A percentile compares a stretch with the other conserved stretches of the same genome.
Evolutionary conservation across 495 filamentous ascomycete genomes (phyloP).

Genomic region (Aspergillus ostianus): DNA sequence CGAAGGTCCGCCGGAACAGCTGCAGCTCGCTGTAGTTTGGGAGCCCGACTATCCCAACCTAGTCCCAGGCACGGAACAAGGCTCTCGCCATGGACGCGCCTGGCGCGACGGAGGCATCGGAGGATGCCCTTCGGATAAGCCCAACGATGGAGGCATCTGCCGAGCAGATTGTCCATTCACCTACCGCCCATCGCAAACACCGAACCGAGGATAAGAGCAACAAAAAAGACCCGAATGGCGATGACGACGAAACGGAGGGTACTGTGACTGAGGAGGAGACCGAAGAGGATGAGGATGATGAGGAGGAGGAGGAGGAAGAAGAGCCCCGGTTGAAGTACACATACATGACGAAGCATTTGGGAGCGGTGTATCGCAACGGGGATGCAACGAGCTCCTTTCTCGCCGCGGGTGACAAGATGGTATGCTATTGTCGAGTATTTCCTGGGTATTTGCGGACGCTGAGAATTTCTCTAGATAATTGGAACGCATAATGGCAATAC

Average conservation of each 20-base stretch:
- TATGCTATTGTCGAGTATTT: conserved; percentile 34
- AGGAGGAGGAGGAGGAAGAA: conserved; percentile 92
- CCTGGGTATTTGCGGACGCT: conserved; percentile 11
- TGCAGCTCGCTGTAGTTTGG: neutral
- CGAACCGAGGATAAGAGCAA: conserved; percentile 20
- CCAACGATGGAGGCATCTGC: conserved; percentile 20
- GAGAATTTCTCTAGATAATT: conserved; percentile 60
- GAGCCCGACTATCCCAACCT: neutral
- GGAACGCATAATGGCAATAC: conserved; percentile 98
- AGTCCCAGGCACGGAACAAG: conserved; percentile 26
- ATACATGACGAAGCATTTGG: conserved; percentile 74
- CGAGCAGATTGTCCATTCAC: conserved; percentile 14
- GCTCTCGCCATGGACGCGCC: conserved; percentile 45
- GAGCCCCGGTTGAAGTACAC: conserved; percentile 93
- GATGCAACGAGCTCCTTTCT: conserved; percentile 90
- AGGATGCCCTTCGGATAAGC: conserved; percentile 21
- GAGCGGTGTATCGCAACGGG: conserved; percentile 83
- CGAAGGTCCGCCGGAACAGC: neutral
- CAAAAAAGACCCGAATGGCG: conserved; percentile 20
- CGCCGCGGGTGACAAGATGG: conserved; percentile 95
- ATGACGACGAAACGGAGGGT: conserved; percentile 27
- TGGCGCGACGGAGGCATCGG: conserved; percentile 38
- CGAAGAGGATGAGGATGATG: conserved; percentile 69
- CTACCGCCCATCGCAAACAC: conserved; percentile 16
- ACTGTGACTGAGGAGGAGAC: conserved; percentile 39